phyloP scores from a whole-genome alignment of 805 yeast species.

The Danielia reshetovae region DNA sequence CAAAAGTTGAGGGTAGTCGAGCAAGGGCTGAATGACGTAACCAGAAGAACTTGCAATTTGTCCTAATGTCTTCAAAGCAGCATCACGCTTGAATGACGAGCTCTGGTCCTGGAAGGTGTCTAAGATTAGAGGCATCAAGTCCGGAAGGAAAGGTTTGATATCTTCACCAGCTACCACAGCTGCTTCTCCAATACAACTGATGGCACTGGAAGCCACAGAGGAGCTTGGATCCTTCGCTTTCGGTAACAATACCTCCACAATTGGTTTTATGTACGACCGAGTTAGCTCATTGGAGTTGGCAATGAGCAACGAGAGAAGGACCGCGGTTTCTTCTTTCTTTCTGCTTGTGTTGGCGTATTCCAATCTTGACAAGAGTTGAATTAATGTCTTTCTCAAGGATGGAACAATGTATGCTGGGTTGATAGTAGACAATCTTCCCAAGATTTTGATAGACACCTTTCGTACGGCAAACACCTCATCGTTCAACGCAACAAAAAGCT shows the following conservation, averaged over 20 bases:
- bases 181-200: conserved; percentile 84
- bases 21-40: conserved; percentile 87
- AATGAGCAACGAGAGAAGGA: conserved; percentile 67
- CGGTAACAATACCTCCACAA: conserved; percentile 79
- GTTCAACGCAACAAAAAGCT: conserved; percentile 82
- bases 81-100: conserved; percentile 80
- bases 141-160: conserved; percentile 64
- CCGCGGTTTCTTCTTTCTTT: conserved; percentile 84
- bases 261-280: conserved; percentile 85
- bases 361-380: conserved; percentile 79
- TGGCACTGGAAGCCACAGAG: conserved; percentile 81
- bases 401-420: conserved; percentile 98
- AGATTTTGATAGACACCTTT: conserved; percentile 67
- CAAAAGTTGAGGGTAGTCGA: conserved; percentile 86
- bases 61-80: conserved; percentile 83
- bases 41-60: conserved; percentile 89
- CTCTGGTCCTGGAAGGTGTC: conserved; percentile 92
- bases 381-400: conserved; percentile 76
- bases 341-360: conserved; percentile 74
- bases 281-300: conserved; percentile 78
- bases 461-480: conserved; percentile 87
- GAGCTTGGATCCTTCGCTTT: conserved; percentile 69
- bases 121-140: conserved; percentile 81
- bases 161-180: conserved; percentile 87
- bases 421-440: conserved; percentile 79